These are phyloP conservation scores for Seiridium cupressi DNA, from an alignment of 2,329 filamentous ascomycete genomes.

Conservation along the genomic window DNA sequence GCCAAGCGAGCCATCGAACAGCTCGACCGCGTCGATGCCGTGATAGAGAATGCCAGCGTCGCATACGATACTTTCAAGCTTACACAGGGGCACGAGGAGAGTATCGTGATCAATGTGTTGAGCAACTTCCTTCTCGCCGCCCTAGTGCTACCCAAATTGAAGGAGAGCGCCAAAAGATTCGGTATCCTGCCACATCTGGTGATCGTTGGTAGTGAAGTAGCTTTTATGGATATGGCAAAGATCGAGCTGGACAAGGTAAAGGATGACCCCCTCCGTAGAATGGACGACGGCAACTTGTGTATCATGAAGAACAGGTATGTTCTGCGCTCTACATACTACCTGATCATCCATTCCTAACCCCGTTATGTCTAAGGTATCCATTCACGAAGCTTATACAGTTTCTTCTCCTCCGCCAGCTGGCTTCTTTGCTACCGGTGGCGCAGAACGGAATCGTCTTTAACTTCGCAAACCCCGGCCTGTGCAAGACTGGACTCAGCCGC, in stretches of 20 bases:
- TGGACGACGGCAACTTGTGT: constrained; percentile 31
- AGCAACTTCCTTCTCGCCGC: constrained; percentile 41
- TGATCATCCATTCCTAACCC: constrained; percentile 15
- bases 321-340: constrained; percentile 11
- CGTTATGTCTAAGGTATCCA: constrained; percentile 23
- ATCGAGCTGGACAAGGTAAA: background rate
- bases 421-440: constrained; percentile 24
- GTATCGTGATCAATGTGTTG: constrained; percentile 44
- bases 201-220: constrained; percentile 32
- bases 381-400: constrained; percentile 31
- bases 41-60: constrained; percentile 4
- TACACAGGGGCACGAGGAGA: constrained; percentile 2
- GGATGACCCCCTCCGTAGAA: background rate
- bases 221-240: background rate
- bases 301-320: background rate
- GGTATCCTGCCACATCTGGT: constrained; percentile 35
- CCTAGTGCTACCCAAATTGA: constrained; percentile 38
- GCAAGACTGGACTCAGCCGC: constrained; percentile 35
- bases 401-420: constrained; percentile 28
- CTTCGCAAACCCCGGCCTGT: constrained; percentile 38
- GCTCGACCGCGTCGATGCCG: constrained; percentile 4
- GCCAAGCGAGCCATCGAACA: constrained; percentile 7
- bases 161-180: constrained; percentile 27
- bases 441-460: constrained; percentile 35
- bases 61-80: background rate